These are phyloP conservation scores for Plasmodiophora brassicae DNA, from an alignment of 208 protist species.

Conservation along the genomic window DNA sequence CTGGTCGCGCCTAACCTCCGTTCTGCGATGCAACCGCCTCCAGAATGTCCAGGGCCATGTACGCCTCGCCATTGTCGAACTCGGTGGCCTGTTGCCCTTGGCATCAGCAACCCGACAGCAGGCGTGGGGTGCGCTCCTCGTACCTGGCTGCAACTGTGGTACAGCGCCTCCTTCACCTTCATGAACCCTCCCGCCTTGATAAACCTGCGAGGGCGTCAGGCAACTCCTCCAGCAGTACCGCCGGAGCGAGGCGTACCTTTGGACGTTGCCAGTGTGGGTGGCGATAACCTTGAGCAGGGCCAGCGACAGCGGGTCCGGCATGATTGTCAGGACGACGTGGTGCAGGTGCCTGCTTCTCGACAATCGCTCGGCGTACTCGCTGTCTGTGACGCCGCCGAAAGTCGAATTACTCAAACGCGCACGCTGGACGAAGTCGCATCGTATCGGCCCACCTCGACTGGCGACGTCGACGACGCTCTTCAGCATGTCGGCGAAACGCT, in stretches of 20 bases:
- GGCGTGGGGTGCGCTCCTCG: neutral
- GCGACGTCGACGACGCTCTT: too few species aligned
- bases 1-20: neutral
- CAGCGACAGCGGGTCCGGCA: neutral
- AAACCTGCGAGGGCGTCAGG: too few species aligned
- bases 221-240: too few species aligned
- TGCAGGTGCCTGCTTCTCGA: neutral
- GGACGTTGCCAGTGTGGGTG: neutral
- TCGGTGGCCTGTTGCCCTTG: neutral
- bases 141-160: neutral
- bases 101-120: neutral
- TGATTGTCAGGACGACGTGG: neutral
- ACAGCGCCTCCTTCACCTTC: constrained; percentile 27
- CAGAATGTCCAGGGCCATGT: neutral
- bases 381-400: too few species aligned
- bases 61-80: constrained; percentile 6
- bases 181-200: neutral
- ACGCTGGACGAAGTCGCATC: too few species aligned
- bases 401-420: too few species aligned
- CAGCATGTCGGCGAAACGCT: neutral
- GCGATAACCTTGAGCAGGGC: neutral
- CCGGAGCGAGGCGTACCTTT: too few species aligned
- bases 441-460: too few species aligned
- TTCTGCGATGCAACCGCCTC: neutral
- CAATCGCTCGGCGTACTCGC: neutral